Percentiles rank a stretch among this genome's conserved stretches.
Conservation (phyloP, 345 rosid species). For the Syzygium aqueum region DNA sequence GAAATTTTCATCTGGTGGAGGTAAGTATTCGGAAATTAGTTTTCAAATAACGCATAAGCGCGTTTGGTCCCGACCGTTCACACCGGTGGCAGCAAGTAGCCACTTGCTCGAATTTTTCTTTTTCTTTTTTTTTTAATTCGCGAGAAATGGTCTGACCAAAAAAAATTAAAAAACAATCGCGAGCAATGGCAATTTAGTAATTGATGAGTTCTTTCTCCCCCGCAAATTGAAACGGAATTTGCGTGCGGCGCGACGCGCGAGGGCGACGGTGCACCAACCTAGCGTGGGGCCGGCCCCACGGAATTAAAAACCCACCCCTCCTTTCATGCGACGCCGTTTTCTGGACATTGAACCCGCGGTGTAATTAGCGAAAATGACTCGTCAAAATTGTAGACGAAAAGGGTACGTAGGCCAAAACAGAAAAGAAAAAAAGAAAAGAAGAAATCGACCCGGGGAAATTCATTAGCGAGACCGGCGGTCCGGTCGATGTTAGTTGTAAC, state of each 20-base stretch:
- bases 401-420: neutral
- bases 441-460: neutral
- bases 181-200: neutral
- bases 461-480: neutral
- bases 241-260: neutral
- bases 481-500: neutral
- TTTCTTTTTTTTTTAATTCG: neutral
- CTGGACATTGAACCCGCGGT: neutral
- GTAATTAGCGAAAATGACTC: neutral
- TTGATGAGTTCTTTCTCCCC: neutral
- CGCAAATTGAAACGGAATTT: neutral
- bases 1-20: neutral
- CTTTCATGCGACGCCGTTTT: neutral
- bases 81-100: neutral
- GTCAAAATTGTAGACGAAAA: accelerated
- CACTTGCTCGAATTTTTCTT: neutral
- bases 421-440: too few relatives aligned
- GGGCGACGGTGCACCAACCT: slow-evolving; percentile 9
- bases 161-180: neutral
- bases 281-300: neutral
- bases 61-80: neutral
- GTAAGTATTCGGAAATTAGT: neutral
- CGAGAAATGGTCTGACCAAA: neutral
- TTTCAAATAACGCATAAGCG: neutral
- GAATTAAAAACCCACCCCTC: neutral